phyloP scores from a whole-genome alignment of 768 basidiomycete species.

The Pisolithus marmoratus region DNA sequence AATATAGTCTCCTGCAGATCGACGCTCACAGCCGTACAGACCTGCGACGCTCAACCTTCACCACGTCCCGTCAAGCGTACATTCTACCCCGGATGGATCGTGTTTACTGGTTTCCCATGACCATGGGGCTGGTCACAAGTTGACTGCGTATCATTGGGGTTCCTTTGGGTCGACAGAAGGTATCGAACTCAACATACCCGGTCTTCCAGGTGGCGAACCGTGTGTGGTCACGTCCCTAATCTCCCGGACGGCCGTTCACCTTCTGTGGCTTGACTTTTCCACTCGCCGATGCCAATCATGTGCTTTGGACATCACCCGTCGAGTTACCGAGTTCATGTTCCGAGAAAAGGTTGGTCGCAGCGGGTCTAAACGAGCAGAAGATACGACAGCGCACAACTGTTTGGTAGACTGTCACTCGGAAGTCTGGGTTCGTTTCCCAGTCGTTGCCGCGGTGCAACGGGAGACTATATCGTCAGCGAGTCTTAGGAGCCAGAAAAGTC shows the following conservation, averaged over 20 bases:
- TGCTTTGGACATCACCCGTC: constrained; percentile 44
- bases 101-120: constrained; percentile 34
- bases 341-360: constrained; percentile 31
- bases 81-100: constrained; percentile 45
- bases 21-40: constrained; percentile 17
- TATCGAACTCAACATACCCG: constrained; percentile 28
- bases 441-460: constrained; percentile 41
- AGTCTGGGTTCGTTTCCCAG: constrained; percentile 52
- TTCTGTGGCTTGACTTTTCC: constrained; percentile 33
- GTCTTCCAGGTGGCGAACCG: constrained; percentile 12
- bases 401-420: constrained; percentile 46
- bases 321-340: constrained; percentile 49
- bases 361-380: constrained; percentile 1
- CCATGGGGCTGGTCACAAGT: constrained; percentile 6
- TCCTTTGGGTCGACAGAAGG: constrained; percentile 46
- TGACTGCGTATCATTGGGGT: constrained; percentile 44
- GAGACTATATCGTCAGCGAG: constrained; percentile 30
- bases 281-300: constrained; percentile 32
- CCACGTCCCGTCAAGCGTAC: constrained; percentile 24
- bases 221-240: constrained; percentile 39
- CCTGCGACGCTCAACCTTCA: constrained; percentile 36
- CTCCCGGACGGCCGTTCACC: constrained; percentile 33
- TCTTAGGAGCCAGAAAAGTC: constrained; percentile 21
- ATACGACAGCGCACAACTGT: constrained; percentile 34
- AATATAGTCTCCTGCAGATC: background rate